phyloP scores from a whole-genome alignment of 2,329 filamentous ascomycete species.

The Alternaria infectoria region DNA sequence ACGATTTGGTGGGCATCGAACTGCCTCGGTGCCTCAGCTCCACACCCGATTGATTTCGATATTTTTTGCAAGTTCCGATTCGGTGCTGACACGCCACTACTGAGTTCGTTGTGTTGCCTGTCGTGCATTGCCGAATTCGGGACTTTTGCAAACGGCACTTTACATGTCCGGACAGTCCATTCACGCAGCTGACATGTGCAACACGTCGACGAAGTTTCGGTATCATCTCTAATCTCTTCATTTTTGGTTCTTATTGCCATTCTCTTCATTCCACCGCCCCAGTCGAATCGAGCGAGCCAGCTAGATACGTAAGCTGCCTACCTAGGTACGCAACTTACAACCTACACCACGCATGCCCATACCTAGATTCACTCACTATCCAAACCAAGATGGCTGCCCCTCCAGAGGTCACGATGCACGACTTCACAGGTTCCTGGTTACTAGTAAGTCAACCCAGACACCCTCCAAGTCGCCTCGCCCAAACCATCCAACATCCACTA shows the following conservation, averaged over 20 bases:
- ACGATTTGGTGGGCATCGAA: background rate
- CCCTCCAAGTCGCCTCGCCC: background rate
- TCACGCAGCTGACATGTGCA: background rate
- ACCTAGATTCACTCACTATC: no score
- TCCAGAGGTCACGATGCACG: background rate
- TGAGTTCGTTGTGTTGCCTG: background rate
- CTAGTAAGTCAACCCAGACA: background rate
- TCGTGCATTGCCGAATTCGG: background rate
- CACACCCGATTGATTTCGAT: background rate
- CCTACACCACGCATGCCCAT: no score
- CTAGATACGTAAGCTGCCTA: no score
- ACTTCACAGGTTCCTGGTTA: background rate
- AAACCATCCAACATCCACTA: background rate
- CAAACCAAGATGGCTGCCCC: background rate
- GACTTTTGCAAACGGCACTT: background rate
- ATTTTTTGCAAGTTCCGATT: background rate
- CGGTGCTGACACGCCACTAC: background rate
- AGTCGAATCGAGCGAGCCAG: background rate
- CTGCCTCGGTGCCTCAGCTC: background rate
- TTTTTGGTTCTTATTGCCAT: background rate
- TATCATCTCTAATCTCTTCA: background rate
- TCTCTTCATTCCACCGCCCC: background rate
- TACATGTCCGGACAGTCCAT: background rate
- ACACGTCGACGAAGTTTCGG: background rate
- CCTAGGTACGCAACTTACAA: no score